These are phyloP conservation scores for Paraconiothyrium sp. DNA, from an alignment of 2,329 filamentous ascomycete genomes.

Conservation along the genomic window DNA sequence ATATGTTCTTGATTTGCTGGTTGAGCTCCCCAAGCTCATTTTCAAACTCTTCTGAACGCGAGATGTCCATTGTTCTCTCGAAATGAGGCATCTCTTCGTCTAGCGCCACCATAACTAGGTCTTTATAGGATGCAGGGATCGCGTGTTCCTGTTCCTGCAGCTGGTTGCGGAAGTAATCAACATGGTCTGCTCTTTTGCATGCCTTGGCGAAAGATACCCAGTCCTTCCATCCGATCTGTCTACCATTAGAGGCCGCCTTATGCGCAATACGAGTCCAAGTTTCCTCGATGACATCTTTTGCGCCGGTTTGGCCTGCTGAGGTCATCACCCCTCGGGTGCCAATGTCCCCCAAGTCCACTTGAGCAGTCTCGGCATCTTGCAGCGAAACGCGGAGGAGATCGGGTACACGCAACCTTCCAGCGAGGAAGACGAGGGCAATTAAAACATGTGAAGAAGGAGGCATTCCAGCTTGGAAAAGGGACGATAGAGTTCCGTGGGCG, in stretches of 20 bases:
- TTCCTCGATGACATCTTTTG: slow-evolving; percentile 38
- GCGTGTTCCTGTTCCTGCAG: slow-evolving; percentile 36
- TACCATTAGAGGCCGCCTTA: slow-evolving; percentile 32
- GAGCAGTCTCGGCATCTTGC: slow-evolving; percentile 33
- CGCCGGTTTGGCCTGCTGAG: slow-evolving; percentile 39
- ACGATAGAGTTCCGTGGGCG: slow-evolving; percentile 36
- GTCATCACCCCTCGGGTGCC: slow-evolving; percentile 35
- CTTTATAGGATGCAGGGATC: slow-evolving; percentile 25
- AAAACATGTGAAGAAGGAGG: slow-evolving; percentile 30
- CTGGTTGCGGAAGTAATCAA: slow-evolving; percentile 39
- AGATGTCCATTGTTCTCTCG: slow-evolving; percentile 19
- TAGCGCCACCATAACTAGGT: slow-evolving; percentile 16
- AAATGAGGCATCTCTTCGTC: slow-evolving; percentile 16
- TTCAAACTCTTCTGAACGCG: slow-evolving; percentile 28
- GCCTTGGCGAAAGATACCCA: slow-evolving; percentile 48
- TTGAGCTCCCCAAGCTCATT: slow-evolving; percentile 33
- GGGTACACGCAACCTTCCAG: slow-evolving; percentile 38
- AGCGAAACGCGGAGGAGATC: slow-evolving; percentile 36
- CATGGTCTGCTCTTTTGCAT: slow-evolving; percentile 33
- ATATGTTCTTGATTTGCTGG: slow-evolving; percentile 38
- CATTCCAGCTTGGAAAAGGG: slow-evolving; percentile 42
- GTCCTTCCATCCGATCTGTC: slow-evolving; percentile 35
- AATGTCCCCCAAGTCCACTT: slow-evolving; percentile 32
- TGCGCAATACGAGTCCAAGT: slow-evolving; percentile 41
- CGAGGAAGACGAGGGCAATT: slow-evolving; percentile 41